Conservation (phyloP, 352 stramenopile genomes). For the Elongisporangium senticosum region DNA sequence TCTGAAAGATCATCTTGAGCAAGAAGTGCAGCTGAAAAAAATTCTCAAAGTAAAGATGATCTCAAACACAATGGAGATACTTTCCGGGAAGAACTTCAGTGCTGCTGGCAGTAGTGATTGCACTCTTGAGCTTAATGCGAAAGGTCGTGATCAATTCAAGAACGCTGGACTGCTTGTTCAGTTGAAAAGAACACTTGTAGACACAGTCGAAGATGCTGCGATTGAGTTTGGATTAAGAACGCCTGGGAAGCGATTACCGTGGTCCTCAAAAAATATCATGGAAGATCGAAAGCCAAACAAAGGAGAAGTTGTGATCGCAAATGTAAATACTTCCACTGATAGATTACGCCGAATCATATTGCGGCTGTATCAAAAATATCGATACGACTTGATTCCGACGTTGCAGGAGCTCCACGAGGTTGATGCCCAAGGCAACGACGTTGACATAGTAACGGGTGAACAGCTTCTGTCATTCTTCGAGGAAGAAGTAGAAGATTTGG, state of each 20-base stretch:
- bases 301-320: constrained; percentile 29
- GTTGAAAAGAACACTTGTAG: constrained; percentile 27
- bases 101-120: neutral
- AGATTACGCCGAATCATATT: constrained; percentile 50
- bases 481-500: constrained; percentile 59
- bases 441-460: constrained; percentile 34
- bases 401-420: constrained; percentile 43
- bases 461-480: constrained; percentile 51
- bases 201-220: constrained; percentile 49
- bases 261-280: constrained; percentile 19
- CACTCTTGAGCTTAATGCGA: constrained; percentile 4
- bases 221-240: constrained; percentile 38
- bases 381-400: constrained; percentile 40
- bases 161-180: constrained; percentile 20
- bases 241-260: constrained; percentile 29
- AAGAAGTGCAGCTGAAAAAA: constrained; percentile 48
- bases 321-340: constrained; percentile 37
- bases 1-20: constrained; percentile 24
- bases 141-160: constrained; percentile 11
- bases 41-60: constrained; percentile 42
- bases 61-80: constrained; percentile 26
- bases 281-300: neutral
- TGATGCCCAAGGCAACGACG: constrained; percentile 29
- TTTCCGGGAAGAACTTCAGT: constrained; percentile 16
- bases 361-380: constrained; percentile 54